Conservation (phyloP, 2,329 filamentous ascomycete species). For the Lizonia empirigonia region DNA sequence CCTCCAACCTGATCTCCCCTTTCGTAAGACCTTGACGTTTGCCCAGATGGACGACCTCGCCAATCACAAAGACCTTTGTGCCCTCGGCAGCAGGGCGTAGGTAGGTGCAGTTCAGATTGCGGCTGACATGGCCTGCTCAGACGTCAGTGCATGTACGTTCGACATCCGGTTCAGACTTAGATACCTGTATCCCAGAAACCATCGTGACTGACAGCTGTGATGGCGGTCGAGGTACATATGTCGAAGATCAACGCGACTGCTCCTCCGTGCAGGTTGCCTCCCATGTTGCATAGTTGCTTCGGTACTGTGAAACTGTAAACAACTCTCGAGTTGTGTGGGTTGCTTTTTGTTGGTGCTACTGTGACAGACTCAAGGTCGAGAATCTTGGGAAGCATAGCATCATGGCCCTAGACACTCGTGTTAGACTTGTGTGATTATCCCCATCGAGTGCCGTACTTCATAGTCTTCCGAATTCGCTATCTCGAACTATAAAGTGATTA, state of each 20-base stretch:
- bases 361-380: slow-evolving; percentile 46
- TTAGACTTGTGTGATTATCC: neutral
- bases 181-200: slow-evolving; percentile 50
- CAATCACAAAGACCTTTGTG: slow-evolving; percentile 49
- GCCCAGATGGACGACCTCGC: slow-evolving; percentile 53
- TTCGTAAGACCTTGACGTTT: slow-evolving; percentile 49
- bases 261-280: slow-evolving; percentile 58
- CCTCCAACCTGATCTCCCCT: slow-evolving; percentile 48
- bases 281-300: slow-evolving; percentile 52
- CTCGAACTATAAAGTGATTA: slow-evolving; percentile 27
- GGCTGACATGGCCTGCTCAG: slow-evolving; percentile 46
- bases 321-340: slow-evolving; percentile 44
- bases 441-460: slow-evolving; percentile 20
- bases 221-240: slow-evolving; percentile 55
- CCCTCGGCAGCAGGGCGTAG: slow-evolving; percentile 51
- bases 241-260: slow-evolving; percentile 62
- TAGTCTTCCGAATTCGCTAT: slow-evolving; percentile 28
- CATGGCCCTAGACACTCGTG: slow-evolving; percentile 36
- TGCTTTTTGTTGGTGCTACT: slow-evolving; percentile 29
- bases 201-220: slow-evolving; percentile 37
- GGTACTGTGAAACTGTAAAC: slow-evolving; percentile 55
- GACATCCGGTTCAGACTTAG: neutral
- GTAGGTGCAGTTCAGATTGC: slow-evolving; percentile 53
- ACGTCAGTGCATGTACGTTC: neutral
- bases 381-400: slow-evolving; percentile 35